Conservation (phyloP, 805 yeast species). For the Pichia paraexigua region DNA sequence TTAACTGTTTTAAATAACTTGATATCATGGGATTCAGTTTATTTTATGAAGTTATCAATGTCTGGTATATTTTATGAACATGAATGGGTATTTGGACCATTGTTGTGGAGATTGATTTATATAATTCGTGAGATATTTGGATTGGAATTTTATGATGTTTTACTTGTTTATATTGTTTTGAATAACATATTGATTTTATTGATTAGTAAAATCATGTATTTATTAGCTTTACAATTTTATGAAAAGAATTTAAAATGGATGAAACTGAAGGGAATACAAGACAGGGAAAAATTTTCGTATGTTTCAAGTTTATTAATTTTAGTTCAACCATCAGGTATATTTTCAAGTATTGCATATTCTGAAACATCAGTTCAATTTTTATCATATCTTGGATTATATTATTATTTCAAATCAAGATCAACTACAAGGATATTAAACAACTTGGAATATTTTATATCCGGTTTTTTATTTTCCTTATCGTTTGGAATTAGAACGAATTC, state of each 20-base stretch:
- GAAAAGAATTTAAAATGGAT: neutral
- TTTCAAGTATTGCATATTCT: slow-evolving; percentile 64
- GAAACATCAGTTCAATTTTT: slow-evolving; percentile 64
- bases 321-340: slow-evolving; percentile 75
- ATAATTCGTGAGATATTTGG: neutral
- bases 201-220: slow-evolving; percentile 38
- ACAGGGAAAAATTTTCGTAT: neutral
- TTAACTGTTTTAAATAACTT: slow-evolving; percentile 39
- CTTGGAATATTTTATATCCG: slow-evolving; percentile 36
- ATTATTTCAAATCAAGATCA: slow-evolving; percentile 33
- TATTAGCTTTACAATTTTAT: neutral
- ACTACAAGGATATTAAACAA: slow-evolving; percentile 3
- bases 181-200: slow-evolving; percentile 47
- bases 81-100: slow-evolving; percentile 79
- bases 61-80: slow-evolving; percentile 64
- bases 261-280: neutral
- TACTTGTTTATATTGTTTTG: slow-evolving; percentile 40
- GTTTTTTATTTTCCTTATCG: slow-evolving; percentile 46
- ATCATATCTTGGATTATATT: slow-evolving; percentile 47
- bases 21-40: slow-evolving; percentile 82
- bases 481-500: slow-evolving; percentile 71
- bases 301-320: neutral
- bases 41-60: slow-evolving; percentile 51
- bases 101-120: slow-evolving; percentile 51
- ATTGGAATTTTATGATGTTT: slow-evolving; percentile 33